phyloP scores from a whole-genome alignment of 176 grass and related monocot genomes.

The Hordeum vulgare region MorexV3_pseudomolecules_assembly NC_058522.1:550006385-550006884 shows the following conservation, averaged over 20 bases:
- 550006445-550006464: neutral
- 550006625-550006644: neutral
- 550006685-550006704: conserved; percentile 52
- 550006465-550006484: neutral
- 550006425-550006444: neutral
- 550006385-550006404: neutral
- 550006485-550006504: neutral
- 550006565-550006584: neutral
- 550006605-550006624: neutral
- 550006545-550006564: neutral
- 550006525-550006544: neutral
- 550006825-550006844: conserved; percentile 45
- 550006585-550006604: neutral
- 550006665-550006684: neutral
- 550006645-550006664: conserved; percentile 14
- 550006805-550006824: conserved; percentile 67
- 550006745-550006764: conserved; percentile 32
- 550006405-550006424: neutral
- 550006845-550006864: conserved; percentile 45
- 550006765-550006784: conserved; percentile 32
- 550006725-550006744: neutral
- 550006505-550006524: neutral
- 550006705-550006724: conserved; percentile 51
- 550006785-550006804: conserved; percentile 45
- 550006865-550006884: too few species aligned